Percentiles rank a stretch among this genome's conserved stretches.
phyloP scores from a whole-genome alignment of 345 rosid species.

The Ceriops tagal region DNA sequence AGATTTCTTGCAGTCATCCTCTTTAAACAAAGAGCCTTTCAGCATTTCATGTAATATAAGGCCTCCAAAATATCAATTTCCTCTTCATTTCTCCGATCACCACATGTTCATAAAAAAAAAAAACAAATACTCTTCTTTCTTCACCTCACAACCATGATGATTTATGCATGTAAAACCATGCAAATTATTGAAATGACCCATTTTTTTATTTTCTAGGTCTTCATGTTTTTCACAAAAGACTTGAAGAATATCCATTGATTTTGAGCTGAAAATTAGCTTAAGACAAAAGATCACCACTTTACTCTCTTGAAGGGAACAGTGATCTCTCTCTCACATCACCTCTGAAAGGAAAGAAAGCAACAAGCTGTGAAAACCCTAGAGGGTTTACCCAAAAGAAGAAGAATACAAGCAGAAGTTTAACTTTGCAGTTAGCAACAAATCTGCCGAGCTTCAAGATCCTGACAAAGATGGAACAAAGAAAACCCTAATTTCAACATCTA shows the following conservation, averaged over 20 bases:
- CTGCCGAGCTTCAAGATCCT: constrained; percentile 1
- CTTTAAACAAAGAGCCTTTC: background rate
- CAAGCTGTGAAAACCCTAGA: background rate
- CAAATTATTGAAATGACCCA: constrained; percentile 13
- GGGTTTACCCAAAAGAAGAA: background rate
- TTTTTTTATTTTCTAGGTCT: constrained; percentile 1
- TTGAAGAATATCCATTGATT: background rate
- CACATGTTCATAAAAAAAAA: too few relatives aligned
- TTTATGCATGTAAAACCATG: constrained; percentile 15
- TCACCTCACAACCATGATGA: background rate
- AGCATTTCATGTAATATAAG: background rate
- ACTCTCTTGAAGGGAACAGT: background rate
- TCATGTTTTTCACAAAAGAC: background rate
- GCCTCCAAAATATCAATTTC: background rate
- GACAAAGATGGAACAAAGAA: constrained; percentile 3
- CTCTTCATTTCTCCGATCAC: background rate
- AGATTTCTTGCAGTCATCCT: constrained; percentile 18
- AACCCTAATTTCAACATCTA: constrained; percentile 21
- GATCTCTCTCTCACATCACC: background rate
- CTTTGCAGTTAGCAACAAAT: background rate
- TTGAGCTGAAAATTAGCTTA: background rate
- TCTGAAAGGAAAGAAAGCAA: background rate
- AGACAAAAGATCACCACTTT: background rate
- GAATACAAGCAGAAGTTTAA: background rate
- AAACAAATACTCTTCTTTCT: background rate